Evolutionary conservation across 306 rosid genomes (phyloP).

Genomic region (Acacia confusa): DNA sequence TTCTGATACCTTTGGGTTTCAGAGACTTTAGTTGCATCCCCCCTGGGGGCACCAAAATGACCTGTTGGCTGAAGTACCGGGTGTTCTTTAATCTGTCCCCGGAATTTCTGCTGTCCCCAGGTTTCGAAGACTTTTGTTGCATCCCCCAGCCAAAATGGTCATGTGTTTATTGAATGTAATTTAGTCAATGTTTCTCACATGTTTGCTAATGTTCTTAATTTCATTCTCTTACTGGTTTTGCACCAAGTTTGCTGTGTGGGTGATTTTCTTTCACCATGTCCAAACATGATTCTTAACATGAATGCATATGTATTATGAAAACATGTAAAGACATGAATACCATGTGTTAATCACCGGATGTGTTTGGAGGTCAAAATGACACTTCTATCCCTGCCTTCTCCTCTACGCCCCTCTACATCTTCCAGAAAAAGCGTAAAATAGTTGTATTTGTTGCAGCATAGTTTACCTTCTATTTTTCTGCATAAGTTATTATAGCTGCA

Average conservation of each 20-base stretch:
- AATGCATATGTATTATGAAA: background rate
- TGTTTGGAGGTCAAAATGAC: slow-evolving; percentile 1
- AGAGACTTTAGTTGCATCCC: background rate
- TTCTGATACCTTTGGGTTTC: background rate
- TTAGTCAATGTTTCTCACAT: background rate
- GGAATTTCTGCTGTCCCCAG: background rate
- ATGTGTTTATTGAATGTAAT: background rate
- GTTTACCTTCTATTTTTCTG: background rate
- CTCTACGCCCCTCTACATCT: background rate
- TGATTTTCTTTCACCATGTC: background rate
- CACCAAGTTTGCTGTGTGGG: background rate
- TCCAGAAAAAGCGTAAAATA: background rate
- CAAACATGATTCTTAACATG: background rate
- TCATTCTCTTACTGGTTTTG: background rate
- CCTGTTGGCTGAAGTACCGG: background rate
- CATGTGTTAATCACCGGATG: background rate
- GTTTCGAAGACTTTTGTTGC: background rate
- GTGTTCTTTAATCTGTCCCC: background rate
- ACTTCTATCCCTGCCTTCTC: background rate
- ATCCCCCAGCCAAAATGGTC: background rate
- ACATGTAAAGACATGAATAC: background rate
- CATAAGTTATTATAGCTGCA: background rate
- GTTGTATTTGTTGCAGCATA: background rate
- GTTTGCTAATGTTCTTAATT: background rate
- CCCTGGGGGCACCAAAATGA: background rate